Conservation (phyloP, 208 protist genomes). For the Porcisia hertigi region DNA sequence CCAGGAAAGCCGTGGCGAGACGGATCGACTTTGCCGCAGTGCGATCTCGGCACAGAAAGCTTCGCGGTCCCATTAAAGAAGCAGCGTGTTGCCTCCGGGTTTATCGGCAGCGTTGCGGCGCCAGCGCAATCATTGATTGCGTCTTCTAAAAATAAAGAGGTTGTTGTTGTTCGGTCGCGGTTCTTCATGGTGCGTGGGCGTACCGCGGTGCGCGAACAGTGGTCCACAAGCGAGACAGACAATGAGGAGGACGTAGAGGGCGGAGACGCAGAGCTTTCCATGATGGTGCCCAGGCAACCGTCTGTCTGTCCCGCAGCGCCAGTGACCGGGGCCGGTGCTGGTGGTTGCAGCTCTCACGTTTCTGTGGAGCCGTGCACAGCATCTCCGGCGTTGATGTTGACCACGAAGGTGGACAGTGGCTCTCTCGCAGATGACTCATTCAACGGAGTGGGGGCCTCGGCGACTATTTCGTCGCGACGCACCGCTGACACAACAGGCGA, state of each 20-base stretch:
- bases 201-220: slow-evolving; percentile 38
- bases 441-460: neutral
- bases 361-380: neutral
- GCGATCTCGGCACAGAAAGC: slow-evolving; percentile 6
- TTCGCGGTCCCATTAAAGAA: slow-evolving; percentile 46
- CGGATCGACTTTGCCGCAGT: neutral
- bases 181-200: slow-evolving; percentile 50
- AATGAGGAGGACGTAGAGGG: slow-evolving; percentile 8
- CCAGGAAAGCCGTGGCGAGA: slow-evolving; percentile 4
- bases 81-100: slow-evolving; percentile 40
- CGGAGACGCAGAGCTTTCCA: neutral
- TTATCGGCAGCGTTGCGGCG: slow-evolving; percentile 12
- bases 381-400: neutral
- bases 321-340: neutral
- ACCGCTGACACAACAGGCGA: neutral
- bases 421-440: slow-evolving; percentile 1
- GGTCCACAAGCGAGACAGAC: slow-evolving; percentile 27
- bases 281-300: neutral
- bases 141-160: neutral
- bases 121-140: neutral
- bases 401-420: neutral
- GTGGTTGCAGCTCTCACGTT: neutral
- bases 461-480: neutral
- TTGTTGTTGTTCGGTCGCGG: slow-evolving; percentile 63
- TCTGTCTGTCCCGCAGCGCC: neutral